Base-by-base conservation (phyloP, 1,284 basidiomycete species). In the Ganoderma meredithae region DNA sequence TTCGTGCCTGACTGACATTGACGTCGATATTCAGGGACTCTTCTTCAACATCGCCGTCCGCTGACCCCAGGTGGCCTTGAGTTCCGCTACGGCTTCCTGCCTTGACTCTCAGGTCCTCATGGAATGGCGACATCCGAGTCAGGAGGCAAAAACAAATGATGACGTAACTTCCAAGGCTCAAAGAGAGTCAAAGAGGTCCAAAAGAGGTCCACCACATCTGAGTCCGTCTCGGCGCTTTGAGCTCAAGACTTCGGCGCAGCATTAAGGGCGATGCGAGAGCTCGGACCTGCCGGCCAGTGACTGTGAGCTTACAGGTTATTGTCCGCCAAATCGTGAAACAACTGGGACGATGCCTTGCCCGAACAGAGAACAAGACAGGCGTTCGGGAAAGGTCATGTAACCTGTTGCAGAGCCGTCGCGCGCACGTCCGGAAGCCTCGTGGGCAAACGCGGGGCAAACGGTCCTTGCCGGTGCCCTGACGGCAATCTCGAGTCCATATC, bases 1-100 rank as follows among this genome's bases (percentile, higher is more conserved):
- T 33, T 39, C 52, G 62, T 63, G 52, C 62, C 62, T 63, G 62
- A n/a, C 49, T 63, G 52, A 41, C 52, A 15, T 63, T 41, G 62
- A 41, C 49, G 36, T 63, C 39, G 49, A 55, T 41, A 47, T 41
- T 44, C 13, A 36, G 19, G 47, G 22, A 27, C n/a, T 27, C 47
- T 62, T 62, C 61, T 58, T 36, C 55, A 22, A 39, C 33, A 19
- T 33, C 55, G 55, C 55, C 33, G 55, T 19, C 17, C 19, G 19
- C 36, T 4, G 17, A 25, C 15, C 52, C 27, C 27, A 55, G 31
- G 27, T 19, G 31, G 52, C 13, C 47, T 52, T 22, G n/a, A 25
- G 22, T 22, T n/a, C 25, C 47, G 22, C 22, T 52, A 12, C 47
- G 47, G 47, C 22, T 25, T 52, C 47, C 25, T 52, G 47, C 5